Percentiles rank a stretch among this genome's conserved stretches.
phyloP scores from a whole-genome alignment of 805 yeast genomes.

The Saccharomycopsis fodiens region DNA sequence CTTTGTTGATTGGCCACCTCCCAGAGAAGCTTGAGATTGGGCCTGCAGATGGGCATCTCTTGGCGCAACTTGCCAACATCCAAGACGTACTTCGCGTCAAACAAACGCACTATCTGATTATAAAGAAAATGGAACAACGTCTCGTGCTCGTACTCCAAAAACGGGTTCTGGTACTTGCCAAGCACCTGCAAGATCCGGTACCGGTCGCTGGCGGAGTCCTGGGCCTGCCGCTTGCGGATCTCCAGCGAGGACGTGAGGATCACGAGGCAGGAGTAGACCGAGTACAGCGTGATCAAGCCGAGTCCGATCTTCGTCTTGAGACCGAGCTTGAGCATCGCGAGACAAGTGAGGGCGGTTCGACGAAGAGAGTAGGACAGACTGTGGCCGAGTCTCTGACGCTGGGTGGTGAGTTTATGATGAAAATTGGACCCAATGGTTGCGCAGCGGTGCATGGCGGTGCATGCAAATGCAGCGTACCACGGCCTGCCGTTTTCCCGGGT shows the following conservation, averaged over 20 bases:
- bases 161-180: constrained; percentile 88
- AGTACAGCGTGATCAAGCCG: constrained; percentile 18
- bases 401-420: too few species aligned
- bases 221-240: constrained; percentile 2
- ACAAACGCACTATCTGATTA: constrained; percentile 51
- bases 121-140: constrained; percentile 78
- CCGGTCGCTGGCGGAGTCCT: constrained; percentile 22
- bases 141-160: constrained; percentile 82
- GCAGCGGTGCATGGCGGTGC: too few species aligned
- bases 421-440: too few species aligned
- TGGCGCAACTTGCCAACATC: constrained; percentile 50
- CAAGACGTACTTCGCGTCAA: constrained; percentile 32
- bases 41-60: constrained; percentile 51
- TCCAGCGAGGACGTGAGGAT: constrained; percentile 10
- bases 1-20: constrained; percentile 6
- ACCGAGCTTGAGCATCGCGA: constrained; percentile 3
- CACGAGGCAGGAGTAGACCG: constrained; percentile 12
- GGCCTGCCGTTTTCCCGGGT: too few species aligned
- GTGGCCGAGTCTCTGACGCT: too few species aligned
- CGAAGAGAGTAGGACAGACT: too few species aligned
- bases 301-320: constrained; percentile 12
- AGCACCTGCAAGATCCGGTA: constrained; percentile 45
- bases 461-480: too few species aligned
- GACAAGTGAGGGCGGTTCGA: too few species aligned
- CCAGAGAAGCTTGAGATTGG: constrained; percentile 32